phyloP scores from a whole-genome alignment of 352 stramenopile species.

The Globisporangium viniferum region DNA sequence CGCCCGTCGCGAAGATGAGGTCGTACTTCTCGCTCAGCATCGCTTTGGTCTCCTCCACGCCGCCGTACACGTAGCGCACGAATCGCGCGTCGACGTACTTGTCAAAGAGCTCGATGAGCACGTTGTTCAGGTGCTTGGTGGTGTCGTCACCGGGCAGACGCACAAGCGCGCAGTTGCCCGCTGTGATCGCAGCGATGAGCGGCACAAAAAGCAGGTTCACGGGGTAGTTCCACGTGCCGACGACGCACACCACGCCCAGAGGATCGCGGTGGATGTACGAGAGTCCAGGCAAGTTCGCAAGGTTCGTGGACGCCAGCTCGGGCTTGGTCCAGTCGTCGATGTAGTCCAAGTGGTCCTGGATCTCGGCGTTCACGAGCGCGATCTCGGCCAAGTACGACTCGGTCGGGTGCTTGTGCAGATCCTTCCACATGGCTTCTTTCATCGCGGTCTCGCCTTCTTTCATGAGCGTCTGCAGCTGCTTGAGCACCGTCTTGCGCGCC shows the following conservation, averaged over 20 bases:
- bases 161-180: slow-evolving; percentile 92
- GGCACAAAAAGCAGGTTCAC: slow-evolving; percentile 75
- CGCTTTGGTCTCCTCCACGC: slow-evolving; percentile 73
- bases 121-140: slow-evolving; percentile 47
- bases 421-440: slow-evolving; percentile 52
- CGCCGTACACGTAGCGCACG: slow-evolving; percentile 83
- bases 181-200: slow-evolving; percentile 73
- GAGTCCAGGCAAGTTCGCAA: slow-evolving; percentile 52
- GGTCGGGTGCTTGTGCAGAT: slow-evolving; percentile 68
- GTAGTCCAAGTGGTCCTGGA: slow-evolving; percentile 79
- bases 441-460: slow-evolving; percentile 43
- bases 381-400: slow-evolving; percentile 67
- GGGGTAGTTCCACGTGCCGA: slow-evolving; percentile 93
- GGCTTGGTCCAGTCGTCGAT: slow-evolving; percentile 64
- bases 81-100: slow-evolving; percentile 77
- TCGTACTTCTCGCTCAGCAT: slow-evolving; percentile 80
- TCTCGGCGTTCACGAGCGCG: slow-evolving; percentile 45
- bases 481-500: slow-evolving; percentile 42
- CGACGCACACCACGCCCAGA: slow-evolving; percentile 86
- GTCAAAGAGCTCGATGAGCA: slow-evolving; percentile 55
- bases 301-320: slow-evolving; percentile 40
- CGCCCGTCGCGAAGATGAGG: slow-evolving; percentile 84
- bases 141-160: slow-evolving; percentile 90
- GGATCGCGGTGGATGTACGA: slow-evolving; percentile 70
- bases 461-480: slow-evolving; percentile 45